Evolutionary conservation across 129 eudicot genomes (phyloP).

Genomic region (Ambrosia trifida): DNA sequence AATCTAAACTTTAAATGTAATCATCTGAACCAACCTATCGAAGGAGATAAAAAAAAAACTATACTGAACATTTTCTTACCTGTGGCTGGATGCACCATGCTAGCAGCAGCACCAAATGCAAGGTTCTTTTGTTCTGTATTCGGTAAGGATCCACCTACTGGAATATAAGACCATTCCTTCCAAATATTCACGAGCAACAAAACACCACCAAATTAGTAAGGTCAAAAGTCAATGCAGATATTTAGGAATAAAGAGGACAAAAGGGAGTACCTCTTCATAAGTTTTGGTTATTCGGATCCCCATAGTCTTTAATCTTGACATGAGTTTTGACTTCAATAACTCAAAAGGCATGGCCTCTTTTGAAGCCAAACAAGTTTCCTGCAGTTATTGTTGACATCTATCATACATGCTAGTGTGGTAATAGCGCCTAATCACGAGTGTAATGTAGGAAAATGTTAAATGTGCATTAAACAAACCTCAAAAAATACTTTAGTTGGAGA

Average conservation of each 20-base stretch:
- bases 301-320: constrained; percentile 79
- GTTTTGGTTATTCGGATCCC: constrained; percentile 69
- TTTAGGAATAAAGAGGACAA: constrained; percentile 5
- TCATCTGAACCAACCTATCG: neutral
- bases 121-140: constrained; percentile 93
- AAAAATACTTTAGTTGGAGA: constrained; percentile 88
- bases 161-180: constrained; percentile 99
- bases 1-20: neutral
- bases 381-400: constrained; percentile 25
- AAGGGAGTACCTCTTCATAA: constrained; percentile 80
- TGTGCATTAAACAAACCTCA: constrained; percentile 56
- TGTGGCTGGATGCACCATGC: constrained; percentile 99
- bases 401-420: neutral
- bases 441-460: constrained; percentile 17
- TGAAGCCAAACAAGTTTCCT: constrained; percentile 98
- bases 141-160: constrained; percentile 98
- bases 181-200: constrained; percentile 14
- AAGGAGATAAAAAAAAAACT: neutral
- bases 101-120: constrained; percentile 99
- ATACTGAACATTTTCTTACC: constrained; percentile 43
- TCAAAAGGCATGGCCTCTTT: constrained; percentile 96
- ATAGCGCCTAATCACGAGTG: neutral
- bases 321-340: constrained; percentile 69
- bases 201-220: neutral
- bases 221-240: neutral